These are phyloP conservation scores for Neonectria coccinea DNA, from an alignment of 2,329 filamentous ascomycete species.

Conservation along the genomic window DNA sequence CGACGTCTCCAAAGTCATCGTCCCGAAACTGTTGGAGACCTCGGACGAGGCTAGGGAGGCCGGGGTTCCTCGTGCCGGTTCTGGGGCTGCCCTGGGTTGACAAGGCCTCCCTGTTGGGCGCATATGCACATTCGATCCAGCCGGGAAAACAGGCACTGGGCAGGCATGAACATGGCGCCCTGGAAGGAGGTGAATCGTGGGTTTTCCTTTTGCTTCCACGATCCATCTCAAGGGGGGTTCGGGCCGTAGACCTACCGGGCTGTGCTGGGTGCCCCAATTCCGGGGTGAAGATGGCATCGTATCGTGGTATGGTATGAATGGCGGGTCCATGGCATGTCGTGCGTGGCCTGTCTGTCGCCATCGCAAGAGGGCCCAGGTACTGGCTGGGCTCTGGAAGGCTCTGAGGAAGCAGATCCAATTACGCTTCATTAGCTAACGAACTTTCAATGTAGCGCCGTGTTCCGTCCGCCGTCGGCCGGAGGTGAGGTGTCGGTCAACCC, in stretches of 20 bases:
- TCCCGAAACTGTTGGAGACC: constrained; percentile 8
- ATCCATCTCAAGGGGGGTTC: constrained; percentile 18
- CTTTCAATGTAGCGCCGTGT: constrained; percentile 7
- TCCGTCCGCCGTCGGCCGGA: constrained; percentile 18
- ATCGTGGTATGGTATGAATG: constrained; percentile 5
- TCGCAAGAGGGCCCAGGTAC: constrained; percentile 16
- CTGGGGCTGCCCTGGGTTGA: neutral
- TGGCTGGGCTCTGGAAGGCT: constrained; percentile 14
- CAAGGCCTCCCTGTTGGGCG: constrained; percentile 26
- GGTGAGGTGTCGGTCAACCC: constrained; percentile 6
- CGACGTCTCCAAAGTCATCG: constrained; percentile 15
- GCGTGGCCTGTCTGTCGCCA: constrained; percentile 14
- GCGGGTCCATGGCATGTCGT: constrained; percentile 23
- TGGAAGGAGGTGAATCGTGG: constrained; percentile 1
- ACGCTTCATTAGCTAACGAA: constrained; percentile 5
- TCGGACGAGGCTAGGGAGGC: neutral
- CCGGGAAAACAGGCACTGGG: constrained; percentile 11
- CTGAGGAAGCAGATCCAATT: constrained; percentile 7
- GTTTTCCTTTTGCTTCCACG: constrained; percentile 1
- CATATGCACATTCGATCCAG: constrained; percentile 31
- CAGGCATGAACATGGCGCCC: constrained; percentile 10
- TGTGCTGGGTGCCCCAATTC: constrained; percentile 5
- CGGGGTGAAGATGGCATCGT: constrained; percentile 11
- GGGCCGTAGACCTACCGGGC: constrained; percentile 23
- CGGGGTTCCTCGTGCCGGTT: constrained; percentile 25